Evolutionary conservation across 371 early-diverging fungal genomes (phyloP).

Genomic region (Mortierella polycephala): DNA sequence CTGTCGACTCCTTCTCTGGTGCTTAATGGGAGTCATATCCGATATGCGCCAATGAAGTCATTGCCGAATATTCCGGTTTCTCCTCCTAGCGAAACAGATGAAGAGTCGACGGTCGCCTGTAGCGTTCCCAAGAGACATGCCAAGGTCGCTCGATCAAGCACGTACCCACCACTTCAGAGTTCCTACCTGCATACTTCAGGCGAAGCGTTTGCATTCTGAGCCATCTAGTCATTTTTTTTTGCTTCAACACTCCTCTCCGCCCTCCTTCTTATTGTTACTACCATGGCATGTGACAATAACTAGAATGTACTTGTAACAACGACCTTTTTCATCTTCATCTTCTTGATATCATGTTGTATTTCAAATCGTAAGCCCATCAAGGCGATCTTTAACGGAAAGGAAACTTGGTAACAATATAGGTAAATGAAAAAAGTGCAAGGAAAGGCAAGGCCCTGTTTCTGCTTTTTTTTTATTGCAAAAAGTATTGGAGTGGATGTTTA

Average conservation of each 20-base stretch:
- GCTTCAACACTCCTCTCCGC: not conserved
- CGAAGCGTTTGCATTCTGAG: conserved; percentile 10
- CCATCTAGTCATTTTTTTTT: not conserved
- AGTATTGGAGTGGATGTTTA: conserved; percentile 60
- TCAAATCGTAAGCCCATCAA: too few relatives aligned
- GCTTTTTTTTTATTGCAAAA: conserved; percentile 31
- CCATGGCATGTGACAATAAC: conserved; percentile 26
- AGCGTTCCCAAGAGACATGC: conserved; percentile 3
- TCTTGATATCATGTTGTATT: not conserved
- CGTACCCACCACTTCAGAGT: conserved; percentile 8
- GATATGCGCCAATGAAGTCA: conserved; percentile 19
- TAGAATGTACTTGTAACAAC: conserved; percentile 26
- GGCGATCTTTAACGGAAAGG: too few relatives aligned
- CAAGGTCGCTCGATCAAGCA: conserved; percentile 22
- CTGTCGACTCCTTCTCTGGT: conserved; percentile 31
- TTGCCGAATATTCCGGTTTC: not conserved
- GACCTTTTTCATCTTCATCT: conserved; percentile 1
- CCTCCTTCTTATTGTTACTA: conserved; percentile 30
- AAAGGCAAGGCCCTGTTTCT: conserved; percentile 21
- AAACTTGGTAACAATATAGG: too few relatives aligned
- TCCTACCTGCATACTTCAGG: not conserved
- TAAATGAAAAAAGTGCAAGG: not conserved
- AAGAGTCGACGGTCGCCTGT: not conserved
- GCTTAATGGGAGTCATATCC: conserved; percentile 34
- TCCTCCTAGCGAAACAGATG: conserved; percentile 10